These are phyloP conservation scores for Pythium chondricola DNA, from an alignment of 352 stramenopile species.

Conservation along the genomic window DNA sequence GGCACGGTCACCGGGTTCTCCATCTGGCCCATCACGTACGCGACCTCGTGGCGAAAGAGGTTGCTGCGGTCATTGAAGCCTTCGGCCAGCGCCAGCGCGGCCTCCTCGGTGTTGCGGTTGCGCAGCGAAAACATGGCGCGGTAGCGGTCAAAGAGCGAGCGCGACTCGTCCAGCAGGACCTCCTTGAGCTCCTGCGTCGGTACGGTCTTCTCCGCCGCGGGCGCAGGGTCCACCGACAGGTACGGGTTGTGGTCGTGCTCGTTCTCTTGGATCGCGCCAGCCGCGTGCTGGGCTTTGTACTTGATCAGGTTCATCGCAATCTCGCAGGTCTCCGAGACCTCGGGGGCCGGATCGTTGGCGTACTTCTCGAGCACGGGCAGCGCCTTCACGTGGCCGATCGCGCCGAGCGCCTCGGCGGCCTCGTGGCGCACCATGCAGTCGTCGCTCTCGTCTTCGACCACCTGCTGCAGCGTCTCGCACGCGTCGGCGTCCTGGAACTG, in stretches of 20 bases:
- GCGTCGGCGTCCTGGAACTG: slow-evolving; percentile 93
- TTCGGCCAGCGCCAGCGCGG: slow-evolving; percentile 65
- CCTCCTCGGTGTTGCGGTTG: slow-evolving; percentile 92
- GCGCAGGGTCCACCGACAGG: slow-evolving; percentile 94
- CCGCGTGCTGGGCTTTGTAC: slow-evolving; percentile 79
- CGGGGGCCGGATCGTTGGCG: slow-evolving; percentile 57
- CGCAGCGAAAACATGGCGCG: slow-evolving; percentile 98
- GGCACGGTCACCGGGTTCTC: slow-evolving; percentile 80
- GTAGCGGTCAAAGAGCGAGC: slow-evolving; percentile 91
- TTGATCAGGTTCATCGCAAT: slow-evolving; percentile 90
- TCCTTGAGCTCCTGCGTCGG: slow-evolving; percentile 73
- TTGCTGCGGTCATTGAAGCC: slow-evolving; percentile 75
- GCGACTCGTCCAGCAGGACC: slow-evolving; percentile 80
- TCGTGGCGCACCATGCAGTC: slow-evolving; percentile 92
- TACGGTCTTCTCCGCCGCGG: slow-evolving; percentile 70
- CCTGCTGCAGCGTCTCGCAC: slow-evolving; percentile 62
- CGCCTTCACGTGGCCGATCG: slow-evolving; percentile 87
- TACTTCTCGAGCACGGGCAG: slow-evolving; percentile 86
- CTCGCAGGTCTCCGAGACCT: slow-evolving; percentile 95
- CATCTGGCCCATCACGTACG: slow-evolving; percentile 94
- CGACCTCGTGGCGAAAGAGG: slow-evolving; percentile 89
- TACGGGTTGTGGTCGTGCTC: slow-evolving; percentile 88
- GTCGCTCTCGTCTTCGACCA: slow-evolving; percentile 85
- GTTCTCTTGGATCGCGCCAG: slow-evolving; percentile 39
- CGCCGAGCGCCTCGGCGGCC: slow-evolving; percentile 94